These are phyloP conservation scores for Fusarium sp. DNA, from an alignment of 2,329 filamentous ascomycete genomes.

Conservation along the genomic window DNA sequence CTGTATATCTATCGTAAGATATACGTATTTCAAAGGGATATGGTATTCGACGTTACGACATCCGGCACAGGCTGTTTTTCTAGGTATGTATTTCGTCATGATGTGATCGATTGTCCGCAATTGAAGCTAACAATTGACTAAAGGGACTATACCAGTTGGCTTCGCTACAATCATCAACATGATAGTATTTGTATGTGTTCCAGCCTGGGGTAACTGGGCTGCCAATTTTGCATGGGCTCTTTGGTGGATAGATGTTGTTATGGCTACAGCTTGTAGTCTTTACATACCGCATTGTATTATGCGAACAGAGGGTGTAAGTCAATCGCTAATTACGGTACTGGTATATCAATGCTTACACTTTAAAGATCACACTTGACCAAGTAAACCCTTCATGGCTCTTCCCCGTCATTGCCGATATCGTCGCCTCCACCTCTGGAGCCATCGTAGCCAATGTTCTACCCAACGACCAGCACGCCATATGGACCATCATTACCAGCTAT, in stretches of 20 bases:
- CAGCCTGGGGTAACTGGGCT: slow-evolving; percentile 67
- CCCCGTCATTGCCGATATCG: slow-evolving; percentile 71
- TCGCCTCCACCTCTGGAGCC: slow-evolving; percentile 69
- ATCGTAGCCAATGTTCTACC: slow-evolving; percentile 67
- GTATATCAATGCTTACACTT: not conserved
- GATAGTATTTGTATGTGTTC: slow-evolving; percentile 65
- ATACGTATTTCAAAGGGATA: slow-evolving; percentile 69
- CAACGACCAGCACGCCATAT: slow-evolving; percentile 61
- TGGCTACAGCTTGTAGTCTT: slow-evolving; percentile 60
- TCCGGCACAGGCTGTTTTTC: slow-evolving; percentile 63
- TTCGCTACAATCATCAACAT: slow-evolving; percentile 72
- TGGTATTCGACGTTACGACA: slow-evolving; percentile 71
- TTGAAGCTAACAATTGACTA: slow-evolving; percentile 45
- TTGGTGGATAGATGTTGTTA: slow-evolving; percentile 64
- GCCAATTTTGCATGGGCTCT: slow-evolving; percentile 62
- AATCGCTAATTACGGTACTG: slow-evolving; percentile 5
- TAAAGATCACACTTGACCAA: slow-evolving; percentile 41
- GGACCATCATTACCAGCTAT: slow-evolving; percentile 68
- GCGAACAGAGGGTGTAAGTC: slow-evolving; percentile 50
- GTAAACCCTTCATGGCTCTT: slow-evolving; percentile 72
- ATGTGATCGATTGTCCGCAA: not conserved
- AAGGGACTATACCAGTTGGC: slow-evolving; percentile 73
- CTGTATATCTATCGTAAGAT: slow-evolving; percentile 65
- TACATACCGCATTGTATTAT: slow-evolving; percentile 63
- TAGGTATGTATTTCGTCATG: not conserved